These are phyloP conservation scores for Haplographium delicatum DNA, from an alignment of 495 filamentous ascomycete genomes.

Conservation along the genomic window DNA sequence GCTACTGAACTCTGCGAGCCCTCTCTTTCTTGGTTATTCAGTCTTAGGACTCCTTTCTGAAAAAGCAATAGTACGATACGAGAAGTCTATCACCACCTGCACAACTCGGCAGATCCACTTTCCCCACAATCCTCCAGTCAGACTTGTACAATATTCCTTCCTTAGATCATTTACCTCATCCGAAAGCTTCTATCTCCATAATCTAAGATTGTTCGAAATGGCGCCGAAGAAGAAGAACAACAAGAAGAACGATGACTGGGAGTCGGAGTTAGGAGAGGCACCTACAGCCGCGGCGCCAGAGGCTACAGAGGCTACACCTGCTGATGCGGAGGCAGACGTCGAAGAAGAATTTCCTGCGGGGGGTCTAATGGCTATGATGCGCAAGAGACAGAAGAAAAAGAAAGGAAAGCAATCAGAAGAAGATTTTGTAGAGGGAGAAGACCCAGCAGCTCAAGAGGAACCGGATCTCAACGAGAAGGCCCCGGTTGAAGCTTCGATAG, in stretches of 20 bases:
- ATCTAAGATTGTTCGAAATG: conserved; percentile 53
- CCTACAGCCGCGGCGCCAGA: conserved; percentile 37
- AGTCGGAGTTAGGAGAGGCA: conserved; percentile 84
- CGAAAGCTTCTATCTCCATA: too few species aligned
- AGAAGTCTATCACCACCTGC: too few species aligned
- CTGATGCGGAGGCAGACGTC: conserved; percentile 37
- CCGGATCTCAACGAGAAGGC: conserved; percentile 60
- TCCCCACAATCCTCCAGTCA: too few species aligned
- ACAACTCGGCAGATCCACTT: too few species aligned
- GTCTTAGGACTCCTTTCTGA: too few species aligned
- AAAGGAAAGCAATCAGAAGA: conserved; percentile 82
- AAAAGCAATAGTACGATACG: too few species aligned
- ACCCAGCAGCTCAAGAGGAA: conserved; percentile 41
- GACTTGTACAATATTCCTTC: too few species aligned
- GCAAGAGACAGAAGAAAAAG: conserved; percentile 87
- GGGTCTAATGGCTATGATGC: conserved; percentile 79
- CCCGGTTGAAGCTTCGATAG: conserved; percentile 78
- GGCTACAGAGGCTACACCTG: conserved; percentile 41
- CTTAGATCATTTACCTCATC: too few species aligned
- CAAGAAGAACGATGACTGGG: conserved; percentile 82
- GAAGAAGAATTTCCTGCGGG: conserved; percentile 46
- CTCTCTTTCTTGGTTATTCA: too few species aligned
- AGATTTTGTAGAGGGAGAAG: conserved; percentile 71
- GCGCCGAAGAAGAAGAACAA: conserved; percentile 86
- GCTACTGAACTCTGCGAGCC: too few species aligned